Evolutionary conservation across 768 basidiomycete species (phyloP).

Genomic region (Mrakia blollopis): DNA sequence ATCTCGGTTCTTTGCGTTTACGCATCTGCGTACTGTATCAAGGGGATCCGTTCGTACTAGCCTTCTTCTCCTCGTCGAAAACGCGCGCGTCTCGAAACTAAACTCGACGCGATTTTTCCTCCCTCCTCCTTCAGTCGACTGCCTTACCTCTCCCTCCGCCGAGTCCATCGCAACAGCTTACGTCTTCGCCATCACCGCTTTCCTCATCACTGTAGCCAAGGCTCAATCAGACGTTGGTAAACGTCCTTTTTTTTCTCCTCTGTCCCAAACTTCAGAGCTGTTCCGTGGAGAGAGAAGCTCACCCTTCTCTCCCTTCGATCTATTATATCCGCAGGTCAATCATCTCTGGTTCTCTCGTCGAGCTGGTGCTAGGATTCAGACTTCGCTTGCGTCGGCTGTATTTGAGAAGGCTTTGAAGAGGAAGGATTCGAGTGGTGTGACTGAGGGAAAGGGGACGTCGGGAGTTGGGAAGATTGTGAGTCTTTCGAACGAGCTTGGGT

Average conservation of each 20-base stretch:
- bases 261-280: too few relatives aligned
- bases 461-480: constrained; percentile 22
- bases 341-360: constrained; percentile 29
- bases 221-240: constrained; percentile 8
- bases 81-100: too few relatives aligned
- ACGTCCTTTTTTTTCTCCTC: too few relatives aligned
- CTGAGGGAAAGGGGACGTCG: constrained; percentile 3
- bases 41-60: background rate
- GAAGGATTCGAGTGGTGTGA: constrained; percentile 17
- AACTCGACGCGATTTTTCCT: too few relatives aligned
- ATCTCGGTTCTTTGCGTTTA: constrained; percentile 8
- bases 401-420: constrained; percentile 26
- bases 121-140: constrained; percentile 1
- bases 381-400: constrained; percentile 15
- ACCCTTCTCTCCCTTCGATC: too few relatives aligned
- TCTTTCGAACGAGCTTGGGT: background rate
- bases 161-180: constrained; percentile 17
- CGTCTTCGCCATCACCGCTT: constrained; percentile 12
- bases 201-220: constrained; percentile 16
- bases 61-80: too few relatives aligned
- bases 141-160: constrained; percentile 6
- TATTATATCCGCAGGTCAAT: constrained; percentile 21
- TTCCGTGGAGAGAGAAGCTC: too few relatives aligned
- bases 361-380: constrained; percentile 18
- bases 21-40: background rate